These are phyloP conservation scores for Spizellomyces punctatus DNA, from an alignment of 192 early-diverging fungal species.

Conservation along the genomic window DNA sequence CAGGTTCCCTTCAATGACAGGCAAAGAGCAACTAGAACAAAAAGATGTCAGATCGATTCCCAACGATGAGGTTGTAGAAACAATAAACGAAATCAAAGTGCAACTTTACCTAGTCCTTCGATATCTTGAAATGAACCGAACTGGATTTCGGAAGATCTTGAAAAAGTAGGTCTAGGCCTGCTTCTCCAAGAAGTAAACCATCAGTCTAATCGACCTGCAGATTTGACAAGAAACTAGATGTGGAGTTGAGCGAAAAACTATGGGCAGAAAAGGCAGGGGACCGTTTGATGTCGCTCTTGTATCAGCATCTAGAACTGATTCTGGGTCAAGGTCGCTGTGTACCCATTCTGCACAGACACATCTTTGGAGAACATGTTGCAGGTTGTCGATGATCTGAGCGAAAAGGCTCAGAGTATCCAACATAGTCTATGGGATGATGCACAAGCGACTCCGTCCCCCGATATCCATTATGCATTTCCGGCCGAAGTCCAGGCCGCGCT, in stretches of 20 bases:
- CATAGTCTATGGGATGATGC: background rate
- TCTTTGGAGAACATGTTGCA: constrained; percentile 28
- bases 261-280: constrained; percentile 3
- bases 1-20: background rate
- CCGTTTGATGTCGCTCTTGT: background rate
- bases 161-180: constrained; percentile 15
- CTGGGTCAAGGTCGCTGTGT: background rate
- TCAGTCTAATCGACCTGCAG: background rate
- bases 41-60: background rate
- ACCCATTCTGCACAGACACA: constrained; percentile 25
- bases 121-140: constrained; percentile 31
- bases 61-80: constrained; percentile 22
- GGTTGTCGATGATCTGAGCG: constrained; percentile 17
- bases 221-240: constrained; percentile 22
- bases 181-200: background rate
- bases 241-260: constrained; percentile 1
- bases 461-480: constrained; percentile 13
- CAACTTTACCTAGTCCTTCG: constrained; percentile 28
- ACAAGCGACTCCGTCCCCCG: constrained; percentile 1
- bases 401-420: constrained; percentile 19
- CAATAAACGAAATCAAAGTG: constrained; percentile 27
- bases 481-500: constrained; percentile 14
- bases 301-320: background rate
- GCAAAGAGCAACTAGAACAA: constrained; percentile 11
- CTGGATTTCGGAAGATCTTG: constrained; percentile 31